Base-by-base conservation (phyloP, 1,284 basidiomycete species). In the Golubevia sp. region DNA sequence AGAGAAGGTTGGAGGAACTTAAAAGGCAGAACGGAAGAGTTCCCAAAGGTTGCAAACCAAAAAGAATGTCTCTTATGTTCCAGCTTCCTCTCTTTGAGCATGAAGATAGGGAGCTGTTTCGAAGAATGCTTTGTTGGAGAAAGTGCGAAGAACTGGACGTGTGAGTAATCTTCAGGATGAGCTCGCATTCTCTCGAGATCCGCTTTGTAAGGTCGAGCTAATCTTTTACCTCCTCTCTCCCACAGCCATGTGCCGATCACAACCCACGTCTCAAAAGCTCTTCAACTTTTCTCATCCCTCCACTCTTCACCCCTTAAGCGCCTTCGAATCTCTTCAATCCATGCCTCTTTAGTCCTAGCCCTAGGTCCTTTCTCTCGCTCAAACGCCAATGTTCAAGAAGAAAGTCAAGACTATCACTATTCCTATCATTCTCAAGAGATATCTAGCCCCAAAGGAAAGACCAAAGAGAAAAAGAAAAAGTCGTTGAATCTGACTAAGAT, bases 101-200 rank as follows among this genome's bases (percentile, higher is more conserved):
- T 59, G 76, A 80, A 49, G 72, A 71, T 30, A 71, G 70, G 11
- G 69, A 68, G 3, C 64, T 74, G 3, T 80, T 80, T 61, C 59
- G 72, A 11, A 61, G 63, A 23, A 74, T 80, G 74, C 57, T 67
- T 25, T 65, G 77, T 51, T 78, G 74, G 70, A 67, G 70, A n/a
- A 59, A 74, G 6, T 74, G 76, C 2, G 68, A 80, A 54, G 74
- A 80, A 58, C 70, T 80, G 4, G 77, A 80, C 48, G 63, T 76
- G 15, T 74, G 71, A 48, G 27, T 55, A 64, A 60, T 20, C 58
- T 63, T 7, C 24, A n/a, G n/a, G n/a, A n/a, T n/a, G n/a, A n/a
- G n/a, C n/a, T n/a, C n/a, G n/a, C n/a, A n/a, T n/a, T n/a, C n/a
- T n/a, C n/a, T n/a, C n/a, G n/a, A n/a, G n/a, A n/a, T n/a, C n/a